phyloP scores from a whole-genome alignment of 2,329 filamentous ascomycete genomes.

The Alternaria sp. region DNA sequence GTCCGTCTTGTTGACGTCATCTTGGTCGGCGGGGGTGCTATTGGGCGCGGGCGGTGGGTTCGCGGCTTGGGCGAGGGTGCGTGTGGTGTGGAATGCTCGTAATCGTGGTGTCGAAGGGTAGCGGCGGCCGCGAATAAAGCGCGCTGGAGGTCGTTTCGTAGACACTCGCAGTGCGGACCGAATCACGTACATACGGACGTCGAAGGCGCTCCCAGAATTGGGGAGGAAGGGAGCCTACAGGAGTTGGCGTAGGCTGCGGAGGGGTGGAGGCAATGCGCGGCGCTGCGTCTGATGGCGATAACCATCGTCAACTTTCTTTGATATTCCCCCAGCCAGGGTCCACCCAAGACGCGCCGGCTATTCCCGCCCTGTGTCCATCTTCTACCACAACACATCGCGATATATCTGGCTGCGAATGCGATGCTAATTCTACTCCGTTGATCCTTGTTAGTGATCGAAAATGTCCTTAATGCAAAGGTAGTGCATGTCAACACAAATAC shows the following conservation, averaged over 20 bases:
- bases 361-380: conserved; percentile 1
- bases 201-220: conserved; percentile 22
- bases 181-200: conserved; percentile 51
- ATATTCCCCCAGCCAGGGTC: conserved; percentile 19
- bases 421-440: not conserved
- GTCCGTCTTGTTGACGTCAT: conserved; percentile 29
- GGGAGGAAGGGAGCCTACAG: conserved; percentile 25
- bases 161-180: conserved; percentile 51
- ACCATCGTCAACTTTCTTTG: conserved; percentile 24
- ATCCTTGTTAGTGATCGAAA: not conserved
- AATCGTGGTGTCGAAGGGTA: conserved; percentile 36
- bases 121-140: conserved; percentile 46
- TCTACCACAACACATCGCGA: not conserved
- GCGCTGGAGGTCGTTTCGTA: conserved; percentile 44
- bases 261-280: conserved; percentile 24
- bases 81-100: conserved; percentile 45
- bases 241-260: conserved; percentile 14
- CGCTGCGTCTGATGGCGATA: conserved; percentile 23
- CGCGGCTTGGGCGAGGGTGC: conserved; percentile 30
- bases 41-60: conserved; percentile 39
- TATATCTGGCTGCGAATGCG: not conserved
- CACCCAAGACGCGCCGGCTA: conserved; percentile 13
- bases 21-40: conserved; percentile 32
- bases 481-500: not conserved
- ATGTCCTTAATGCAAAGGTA: not conserved